phyloP scores from a whole-genome alignment of 2,329 filamentous ascomycete species.

The Eutypa lata region DNA sequence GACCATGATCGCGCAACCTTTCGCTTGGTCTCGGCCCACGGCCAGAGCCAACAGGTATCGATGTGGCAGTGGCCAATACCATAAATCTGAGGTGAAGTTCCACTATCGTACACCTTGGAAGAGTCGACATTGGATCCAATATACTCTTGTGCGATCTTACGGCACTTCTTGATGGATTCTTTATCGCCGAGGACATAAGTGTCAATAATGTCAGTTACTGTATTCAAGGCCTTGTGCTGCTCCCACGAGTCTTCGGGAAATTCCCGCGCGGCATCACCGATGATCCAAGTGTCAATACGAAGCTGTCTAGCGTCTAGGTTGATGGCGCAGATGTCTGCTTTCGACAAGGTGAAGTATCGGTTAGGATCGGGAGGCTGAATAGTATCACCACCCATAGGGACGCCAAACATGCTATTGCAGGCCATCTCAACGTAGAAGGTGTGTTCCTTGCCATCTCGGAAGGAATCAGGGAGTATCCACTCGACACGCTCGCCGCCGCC shows the following conservation, averaged over 20 bases:
- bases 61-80: constrained; percentile 97
- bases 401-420: constrained; percentile 98
- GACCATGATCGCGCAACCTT: constrained; percentile 96
- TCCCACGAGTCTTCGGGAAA: constrained; percentile 87
- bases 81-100: constrained; percentile 73
- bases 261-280: constrained; percentile 86
- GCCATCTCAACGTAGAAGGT: constrained; percentile 97
- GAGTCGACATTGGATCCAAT: constrained; percentile 80
- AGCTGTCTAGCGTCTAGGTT: constrained; percentile 82
- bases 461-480: constrained; percentile 82
- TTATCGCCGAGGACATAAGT: constrained; percentile 78
- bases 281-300: constrained; percentile 93
- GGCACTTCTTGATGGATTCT: constrained; percentile 73
- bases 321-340: constrained; percentile 83
- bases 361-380: constrained; percentile 90
- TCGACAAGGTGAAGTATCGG: constrained; percentile 71
- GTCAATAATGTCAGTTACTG: constrained; percentile 87
- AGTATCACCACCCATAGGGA: constrained; percentile 75
- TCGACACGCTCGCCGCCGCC: constrained; percentile 85
- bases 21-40: constrained; percentile 94
- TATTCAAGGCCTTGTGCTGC: constrained; percentile 77
- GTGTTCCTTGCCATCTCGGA: constrained; percentile 82
- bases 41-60: constrained; percentile 98
- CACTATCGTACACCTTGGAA: constrained; percentile 75
- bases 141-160: constrained; percentile 80